Evolutionary conservation across 768 basidiomycete genomes (phyloP), one percentile per base, ranked within the genome.

Genomic region (Royoungia palumana): DNA sequence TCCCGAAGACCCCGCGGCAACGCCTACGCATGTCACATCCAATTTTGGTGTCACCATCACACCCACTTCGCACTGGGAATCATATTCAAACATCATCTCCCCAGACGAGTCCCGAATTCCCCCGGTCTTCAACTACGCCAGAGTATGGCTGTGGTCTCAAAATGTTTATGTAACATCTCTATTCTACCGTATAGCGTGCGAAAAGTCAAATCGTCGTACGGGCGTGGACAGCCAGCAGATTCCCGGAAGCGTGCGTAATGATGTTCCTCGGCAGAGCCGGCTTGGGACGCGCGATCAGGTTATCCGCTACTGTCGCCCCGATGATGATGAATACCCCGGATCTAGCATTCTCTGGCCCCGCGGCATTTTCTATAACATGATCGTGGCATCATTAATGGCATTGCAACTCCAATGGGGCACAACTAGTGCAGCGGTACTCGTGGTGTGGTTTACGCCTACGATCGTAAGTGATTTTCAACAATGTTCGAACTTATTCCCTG

Each of bases 401-500:
- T 28, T 72, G 16, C 48, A 46, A 7, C 27, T 72, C n/a, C 70
- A 72, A 44, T 72, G 67, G 71, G 62, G 56, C 0, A 69, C 70
- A 8, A 58, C 62, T 2, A 35, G 51, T 0, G 62, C 68, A 9
- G 69, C 70, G 2, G 5, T 70, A 27, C 37, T 69, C 3, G 53
- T 57, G 7, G 58, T 57, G 10, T 63, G 57, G 54, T 65, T 51
- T 22, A 71, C 66, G 0, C 70, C 70, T 8, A 72, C 70, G 1
- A 53, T 50, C 2, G 62, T 61, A 28, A 47, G 58, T 56, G 24
- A 6, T 14, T 32, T 32, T 6, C 14, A 13, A 5, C 27, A 9
- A 14, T 32, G 30, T 7, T 13, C 30, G 1, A 32, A 14, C 14
- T 4, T 28, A 10, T 32, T 14, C 14, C 12, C 30, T 32, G 11